These are phyloP conservation scores for Posidonia australis DNA, from an alignment of 106 monocot genomes.

Conservation along the genomic window DNA sequence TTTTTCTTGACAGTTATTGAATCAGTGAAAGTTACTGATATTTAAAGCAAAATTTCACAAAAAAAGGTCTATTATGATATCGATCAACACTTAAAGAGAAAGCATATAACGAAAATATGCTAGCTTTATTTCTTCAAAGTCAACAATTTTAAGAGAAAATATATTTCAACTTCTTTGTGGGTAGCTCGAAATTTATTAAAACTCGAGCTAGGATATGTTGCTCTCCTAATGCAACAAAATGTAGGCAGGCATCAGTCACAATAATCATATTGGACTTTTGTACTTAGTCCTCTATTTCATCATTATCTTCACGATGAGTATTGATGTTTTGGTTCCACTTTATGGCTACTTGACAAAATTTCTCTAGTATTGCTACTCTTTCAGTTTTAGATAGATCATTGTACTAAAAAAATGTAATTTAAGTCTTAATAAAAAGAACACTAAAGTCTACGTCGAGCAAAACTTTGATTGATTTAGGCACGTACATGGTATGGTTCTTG, in stretches of 20 bases:
- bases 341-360: conserved; percentile 9
- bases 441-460: too few species aligned
- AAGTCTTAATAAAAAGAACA: too few species aligned
- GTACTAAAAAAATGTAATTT: conserved; percentile 8
- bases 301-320: background rate
- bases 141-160: background rate
- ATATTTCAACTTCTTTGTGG: conserved; percentile 14
- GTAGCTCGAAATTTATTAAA: conserved; percentile 22
- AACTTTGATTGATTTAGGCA: too few species aligned
- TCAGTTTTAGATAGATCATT: conserved; percentile 19
- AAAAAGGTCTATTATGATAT: too few species aligned
- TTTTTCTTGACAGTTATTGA: too few species aligned
- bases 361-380: conserved; percentile 7
- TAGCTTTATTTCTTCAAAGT: too few species aligned
- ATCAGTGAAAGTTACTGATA: too few species aligned
- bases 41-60: too few species aligned
- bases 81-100: too few species aligned
- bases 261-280: conserved; percentile 17
- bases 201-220: conserved; percentile 11
- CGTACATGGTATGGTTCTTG: too few species aligned
- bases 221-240: conserved; percentile 11
- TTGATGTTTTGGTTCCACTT: conserved; percentile 10
- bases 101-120: too few species aligned
- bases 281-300: background rate
- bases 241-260: conserved; percentile 20